Conservation (phyloP, 2,329 filamentous ascomycete genomes). For the Alternaria tenuissima region DNA sequence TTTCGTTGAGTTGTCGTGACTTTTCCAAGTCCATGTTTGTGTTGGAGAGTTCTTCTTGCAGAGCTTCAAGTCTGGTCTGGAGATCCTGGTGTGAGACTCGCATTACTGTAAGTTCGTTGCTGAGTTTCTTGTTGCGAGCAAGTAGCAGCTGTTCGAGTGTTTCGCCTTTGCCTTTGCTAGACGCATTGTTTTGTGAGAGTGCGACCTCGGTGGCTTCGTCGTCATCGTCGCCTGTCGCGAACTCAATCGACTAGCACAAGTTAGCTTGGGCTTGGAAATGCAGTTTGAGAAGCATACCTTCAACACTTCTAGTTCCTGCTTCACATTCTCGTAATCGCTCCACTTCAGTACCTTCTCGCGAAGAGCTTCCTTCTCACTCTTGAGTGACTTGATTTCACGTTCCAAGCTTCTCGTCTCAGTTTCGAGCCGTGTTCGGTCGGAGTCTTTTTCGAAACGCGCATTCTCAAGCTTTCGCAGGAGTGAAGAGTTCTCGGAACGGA, state of each 20-base stretch:
- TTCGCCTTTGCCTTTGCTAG: constrained; percentile 71
- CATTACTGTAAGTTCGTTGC: constrained; percentile 90
- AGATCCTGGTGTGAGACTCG: constrained; percentile 94
- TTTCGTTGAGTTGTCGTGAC: constrained; percentile 82
- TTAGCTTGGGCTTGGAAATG: constrained; percentile 15
- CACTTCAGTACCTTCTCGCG: constrained; percentile 85
- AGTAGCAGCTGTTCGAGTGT: constrained; percentile 90
- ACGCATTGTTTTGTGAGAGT: constrained; percentile 57
- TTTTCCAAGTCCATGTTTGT: constrained; percentile 88
- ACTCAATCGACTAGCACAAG: constrained; percentile 78
- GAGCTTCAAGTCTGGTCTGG: constrained; percentile 76
- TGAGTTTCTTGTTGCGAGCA: constrained; percentile 94
- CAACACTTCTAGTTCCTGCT: constrained; percentile 93
- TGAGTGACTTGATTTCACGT: constrained; percentile 76
- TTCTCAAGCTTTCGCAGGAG: constrained; percentile 88
- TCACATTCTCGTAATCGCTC: constrained; percentile 95
- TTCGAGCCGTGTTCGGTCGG: constrained; percentile 78
- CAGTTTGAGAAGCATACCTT: constrained; percentile 60
- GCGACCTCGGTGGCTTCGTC: constrained; percentile 48
- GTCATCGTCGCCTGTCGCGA: constrained; percentile 84
- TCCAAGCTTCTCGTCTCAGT: constrained; percentile 79
- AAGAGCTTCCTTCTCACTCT: constrained; percentile 81
- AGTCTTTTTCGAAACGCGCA: constrained; percentile 82
- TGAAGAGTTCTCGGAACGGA: constrained; percentile 92
- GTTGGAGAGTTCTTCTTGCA: constrained; percentile 83